A percentile compares a stretch with the other conserved stretches of the same genome.
phyloP scores from a whole-genome alignment of 1,284 basidiomycete species.

The Rhodotorula sp. region DNA sequence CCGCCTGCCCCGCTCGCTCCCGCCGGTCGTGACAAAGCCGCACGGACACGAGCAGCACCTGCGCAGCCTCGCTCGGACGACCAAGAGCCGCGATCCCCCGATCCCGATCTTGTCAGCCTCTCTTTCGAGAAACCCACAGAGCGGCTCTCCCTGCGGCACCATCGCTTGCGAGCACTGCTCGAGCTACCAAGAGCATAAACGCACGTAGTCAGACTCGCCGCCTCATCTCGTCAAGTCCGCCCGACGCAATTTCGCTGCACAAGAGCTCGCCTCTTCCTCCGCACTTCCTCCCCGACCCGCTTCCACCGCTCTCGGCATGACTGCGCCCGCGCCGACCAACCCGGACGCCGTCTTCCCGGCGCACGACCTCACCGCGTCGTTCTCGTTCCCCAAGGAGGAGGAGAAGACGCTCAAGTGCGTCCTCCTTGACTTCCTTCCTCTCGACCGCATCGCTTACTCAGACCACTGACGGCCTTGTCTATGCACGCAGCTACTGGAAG shows the following conservation, averaged over 20 bases:
- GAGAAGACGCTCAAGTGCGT: conserved; percentile 62
- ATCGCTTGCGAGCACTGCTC: too few relatives aligned
- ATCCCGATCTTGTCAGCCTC: too few relatives aligned
- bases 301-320: neutral
- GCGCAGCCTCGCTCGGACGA: too few relatives aligned
- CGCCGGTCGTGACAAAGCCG: too few relatives aligned
- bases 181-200: too few relatives aligned
- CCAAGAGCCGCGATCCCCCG: too few relatives aligned
- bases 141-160: too few relatives aligned
- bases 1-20: too few relatives aligned
- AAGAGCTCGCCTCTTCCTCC: neutral
- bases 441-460: neutral
- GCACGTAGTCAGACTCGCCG: too few relatives aligned
- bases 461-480: neutral
- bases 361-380: conserved; percentile 30
- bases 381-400: conserved; percentile 42
- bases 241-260: neutral
- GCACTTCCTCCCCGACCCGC: neutral
- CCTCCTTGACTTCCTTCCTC: neutral
- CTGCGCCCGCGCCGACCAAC: conserved; percentile 19
- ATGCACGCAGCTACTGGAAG: conserved; percentile 61
- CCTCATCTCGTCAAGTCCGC: neutral
- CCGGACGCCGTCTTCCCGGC: conserved; percentile 35
- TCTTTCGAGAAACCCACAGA: too few relatives aligned
- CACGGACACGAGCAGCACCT: too few relatives aligned